A percentile compares a stretch with the other conserved stretches of the same genome.
Evolutionary conservation across 495 filamentous ascomycete genomes (phyloP).

Genomic region (Trichoderma asperelloides): DNA sequence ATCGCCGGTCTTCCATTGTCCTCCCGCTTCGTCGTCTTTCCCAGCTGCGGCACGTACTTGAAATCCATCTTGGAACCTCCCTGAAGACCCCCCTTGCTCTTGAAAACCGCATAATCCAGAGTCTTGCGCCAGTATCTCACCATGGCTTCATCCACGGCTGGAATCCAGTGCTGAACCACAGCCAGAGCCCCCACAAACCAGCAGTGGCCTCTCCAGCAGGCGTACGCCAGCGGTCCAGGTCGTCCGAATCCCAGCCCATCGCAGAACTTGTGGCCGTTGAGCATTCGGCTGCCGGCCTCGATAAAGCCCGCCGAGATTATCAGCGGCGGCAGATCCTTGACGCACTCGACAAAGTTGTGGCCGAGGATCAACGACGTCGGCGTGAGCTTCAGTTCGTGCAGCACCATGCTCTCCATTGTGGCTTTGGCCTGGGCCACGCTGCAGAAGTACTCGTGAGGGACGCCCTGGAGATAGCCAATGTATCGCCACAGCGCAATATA

Average conservation of each 20-base stretch:
- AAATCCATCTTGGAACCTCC: conserved; percentile 33
- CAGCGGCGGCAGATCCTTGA: conserved; percentile 51
- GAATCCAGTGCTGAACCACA: conserved; percentile 28
- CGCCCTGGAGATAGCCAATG: conserved; percentile 56
- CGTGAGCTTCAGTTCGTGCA: conserved; percentile 52
- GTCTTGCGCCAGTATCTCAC: neutral
- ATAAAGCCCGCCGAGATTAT: conserved; percentile 46
- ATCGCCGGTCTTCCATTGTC: neutral
- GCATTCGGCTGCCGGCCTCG: conserved; percentile 42
- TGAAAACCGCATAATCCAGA: conserved; percentile 17
- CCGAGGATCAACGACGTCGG: conserved; percentile 48
- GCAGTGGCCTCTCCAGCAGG: conserved; percentile 34
- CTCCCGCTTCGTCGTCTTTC: conserved; percentile 32
- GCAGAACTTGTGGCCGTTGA: conserved; percentile 33
- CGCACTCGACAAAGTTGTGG: conserved; percentile 55
- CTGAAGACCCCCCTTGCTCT: conserved; percentile 25
- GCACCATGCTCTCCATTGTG: conserved; percentile 52
- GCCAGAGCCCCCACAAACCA: conserved; percentile 34
- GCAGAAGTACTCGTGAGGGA: conserved; percentile 47
- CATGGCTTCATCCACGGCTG: conserved; percentile 8
- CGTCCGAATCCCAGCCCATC: conserved; percentile 41
- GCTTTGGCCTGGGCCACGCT: conserved; percentile 41
- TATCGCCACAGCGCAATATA: conserved; percentile 64
- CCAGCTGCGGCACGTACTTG: conserved; percentile 37
- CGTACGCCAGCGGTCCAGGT: conserved; percentile 24